A percentile compares a stretch with the other conserved stretches of the same genome.
Evolutionary conservation across 306 rosid genomes (phyloP).

Genomic region (Dryas alaskensis): DNA sequence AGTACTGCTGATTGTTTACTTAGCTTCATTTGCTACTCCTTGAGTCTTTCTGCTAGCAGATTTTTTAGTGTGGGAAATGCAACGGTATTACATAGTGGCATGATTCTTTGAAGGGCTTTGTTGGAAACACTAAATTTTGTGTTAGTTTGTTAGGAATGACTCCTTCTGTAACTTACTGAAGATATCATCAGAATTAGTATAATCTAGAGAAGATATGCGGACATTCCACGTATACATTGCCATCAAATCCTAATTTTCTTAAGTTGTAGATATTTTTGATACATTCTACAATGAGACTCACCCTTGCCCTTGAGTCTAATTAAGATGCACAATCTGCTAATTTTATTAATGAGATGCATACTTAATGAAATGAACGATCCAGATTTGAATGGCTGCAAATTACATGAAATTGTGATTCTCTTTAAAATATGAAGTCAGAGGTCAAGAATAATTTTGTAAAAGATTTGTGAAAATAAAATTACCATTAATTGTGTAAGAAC

Average conservation of each 20-base stretch:
- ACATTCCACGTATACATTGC: background rate
- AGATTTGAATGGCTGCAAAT: too few species aligned
- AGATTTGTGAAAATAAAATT: background rate
- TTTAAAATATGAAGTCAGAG: background rate
- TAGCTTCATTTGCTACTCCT: conserved; percentile 17
- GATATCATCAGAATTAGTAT: background rate
- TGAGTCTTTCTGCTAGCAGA: background rate
- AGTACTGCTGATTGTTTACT: background rate
- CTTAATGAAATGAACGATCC: too few species aligned
- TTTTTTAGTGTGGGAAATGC: background rate
- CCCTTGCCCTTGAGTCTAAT: background rate
- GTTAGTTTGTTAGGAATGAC: conserved; percentile 3
- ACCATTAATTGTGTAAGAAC: background rate
- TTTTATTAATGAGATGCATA: too few species aligned
- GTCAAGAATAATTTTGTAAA: background rate
- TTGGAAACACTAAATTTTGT: background rate
- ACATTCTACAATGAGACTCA: background rate
- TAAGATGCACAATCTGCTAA: too few species aligned
- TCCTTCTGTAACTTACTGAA: background rate
- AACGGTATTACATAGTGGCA: background rate
- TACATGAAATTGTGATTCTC: too few species aligned
- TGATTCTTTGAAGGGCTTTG: background rate
- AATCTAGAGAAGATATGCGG: background rate
- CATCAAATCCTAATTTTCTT: too few species aligned
- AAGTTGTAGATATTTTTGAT: too few species aligned